phyloP scores from a whole-genome alignment of 148 eudicot species.

The Rhododendron ferrugineum region DNA sequence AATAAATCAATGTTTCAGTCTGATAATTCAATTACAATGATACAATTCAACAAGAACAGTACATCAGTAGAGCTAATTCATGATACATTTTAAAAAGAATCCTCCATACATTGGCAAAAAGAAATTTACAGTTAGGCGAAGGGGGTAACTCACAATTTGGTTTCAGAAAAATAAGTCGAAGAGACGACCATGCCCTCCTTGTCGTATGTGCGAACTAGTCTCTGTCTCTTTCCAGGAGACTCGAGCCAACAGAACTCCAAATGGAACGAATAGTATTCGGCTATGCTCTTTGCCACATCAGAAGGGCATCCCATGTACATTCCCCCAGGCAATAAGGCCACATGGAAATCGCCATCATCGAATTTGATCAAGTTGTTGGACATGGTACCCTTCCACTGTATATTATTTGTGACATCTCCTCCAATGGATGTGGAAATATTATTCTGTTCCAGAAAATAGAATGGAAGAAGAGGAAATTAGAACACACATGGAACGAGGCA shows the following conservation, averaged over 20 bases:
- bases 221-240: slow-evolving; percentile 82
- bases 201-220: slow-evolving; percentile 85
- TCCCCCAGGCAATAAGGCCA: slow-evolving; percentile 77
- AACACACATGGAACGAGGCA: not conserved
- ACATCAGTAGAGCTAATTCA: not conserved
- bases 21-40: not conserved
- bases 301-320: slow-evolving; percentile 95
- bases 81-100: not conserved
- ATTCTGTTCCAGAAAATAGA: slow-evolving; percentile 30
- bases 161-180: slow-evolving; percentile 72
- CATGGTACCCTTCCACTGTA: slow-evolving; percentile 69
- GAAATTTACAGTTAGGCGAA: not conserved
- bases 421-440: slow-evolving; percentile 41
- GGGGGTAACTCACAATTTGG: slow-evolving; percentile 31
- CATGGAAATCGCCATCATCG: slow-evolving; percentile 79
- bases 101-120: not conserved
- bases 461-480: not conserved
- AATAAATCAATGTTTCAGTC: not conserved
- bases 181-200: slow-evolving; percentile 85
- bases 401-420: slow-evolving; percentile 50
- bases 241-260: slow-evolving; percentile 93
- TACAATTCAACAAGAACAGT: not conserved
- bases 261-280: slow-evolving; percentile 75
- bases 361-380: slow-evolving; percentile 53
- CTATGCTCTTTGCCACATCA: slow-evolving; percentile 54